Conservation (phyloP, 2,329 filamentous ascomycete genomes). For the Fusarium lyarnte region DNA sequence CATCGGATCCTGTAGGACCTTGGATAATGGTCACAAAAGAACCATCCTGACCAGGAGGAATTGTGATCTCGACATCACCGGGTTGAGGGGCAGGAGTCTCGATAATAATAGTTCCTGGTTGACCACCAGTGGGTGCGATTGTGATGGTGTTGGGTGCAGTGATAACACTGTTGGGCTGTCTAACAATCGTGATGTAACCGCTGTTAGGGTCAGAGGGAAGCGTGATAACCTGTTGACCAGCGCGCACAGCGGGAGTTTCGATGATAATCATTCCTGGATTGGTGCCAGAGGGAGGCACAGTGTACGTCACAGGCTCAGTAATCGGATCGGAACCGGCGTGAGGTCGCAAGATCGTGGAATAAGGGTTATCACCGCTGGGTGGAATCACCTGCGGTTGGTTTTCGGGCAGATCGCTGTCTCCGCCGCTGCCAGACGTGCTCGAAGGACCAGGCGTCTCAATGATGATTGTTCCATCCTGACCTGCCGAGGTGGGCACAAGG, state of each 20-base stretch:
- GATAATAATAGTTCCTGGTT: slow-evolving; percentile 29
- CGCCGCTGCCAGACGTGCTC: background rate
- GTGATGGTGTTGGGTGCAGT: slow-evolving; percentile 30
- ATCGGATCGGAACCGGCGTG: slow-evolving; percentile 20
- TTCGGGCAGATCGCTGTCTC: background rate
- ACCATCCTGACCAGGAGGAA: slow-evolving; percentile 18
- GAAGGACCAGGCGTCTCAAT: slow-evolving; percentile 26
- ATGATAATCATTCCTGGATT: slow-evolving; percentile 24
- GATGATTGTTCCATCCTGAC: slow-evolving; percentile 25
- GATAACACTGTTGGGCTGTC: slow-evolving; percentile 11
- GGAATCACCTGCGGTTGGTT: slow-evolving; percentile 25
- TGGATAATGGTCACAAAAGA: slow-evolving; percentile 20
- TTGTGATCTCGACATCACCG: slow-evolving; percentile 16
- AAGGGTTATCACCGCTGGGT: slow-evolving; percentile 17
- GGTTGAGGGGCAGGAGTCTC: slow-evolving; percentile 24
- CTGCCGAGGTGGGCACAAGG: slow-evolving; percentile 22
- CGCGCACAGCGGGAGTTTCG: slow-evolving; percentile 18
- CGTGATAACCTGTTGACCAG: slow-evolving; percentile 18
- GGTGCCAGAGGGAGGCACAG: slow-evolving; percentile 13
- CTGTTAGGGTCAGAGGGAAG: slow-evolving; percentile 32
- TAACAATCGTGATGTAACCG: slow-evolving; percentile 24
- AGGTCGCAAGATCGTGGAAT: slow-evolving; percentile 20
- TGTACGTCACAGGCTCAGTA: slow-evolving; percentile 27
- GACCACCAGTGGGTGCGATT: background rate
- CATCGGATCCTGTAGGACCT: slow-evolving; percentile 23